Evolutionary conservation across 805 yeast species (phyloP).

Genomic region (Saccharomycopsis malanga): DNA sequence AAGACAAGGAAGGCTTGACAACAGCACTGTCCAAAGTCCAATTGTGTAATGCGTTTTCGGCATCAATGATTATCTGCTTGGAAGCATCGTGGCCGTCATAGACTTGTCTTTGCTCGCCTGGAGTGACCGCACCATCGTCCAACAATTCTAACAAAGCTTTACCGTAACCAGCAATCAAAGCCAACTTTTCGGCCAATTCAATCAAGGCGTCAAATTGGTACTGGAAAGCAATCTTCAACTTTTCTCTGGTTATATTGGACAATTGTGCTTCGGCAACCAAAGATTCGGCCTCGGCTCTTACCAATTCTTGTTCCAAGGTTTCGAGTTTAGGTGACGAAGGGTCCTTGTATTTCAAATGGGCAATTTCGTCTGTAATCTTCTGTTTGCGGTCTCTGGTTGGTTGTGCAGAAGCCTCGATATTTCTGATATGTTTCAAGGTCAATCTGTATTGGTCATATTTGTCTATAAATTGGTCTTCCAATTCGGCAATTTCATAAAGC

Average conservation of each 20-base stretch:
- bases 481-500: constrained; percentile 92
- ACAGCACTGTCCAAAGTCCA: constrained; percentile 97
- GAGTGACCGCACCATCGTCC: constrained; percentile 96
- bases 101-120: constrained; percentile 98
- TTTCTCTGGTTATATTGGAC: constrained; percentile 96
- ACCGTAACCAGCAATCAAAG: constrained; percentile 97
- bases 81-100: constrained; percentile 98
- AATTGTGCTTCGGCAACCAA: constrained; percentile 98
- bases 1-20: constrained; percentile 86
- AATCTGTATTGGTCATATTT: constrained; percentile 97
- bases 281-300: constrained; percentile 98
- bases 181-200: constrained; percentile 93
- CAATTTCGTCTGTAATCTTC: constrained; percentile 95
- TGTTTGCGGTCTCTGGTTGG: constrained; percentile 98
- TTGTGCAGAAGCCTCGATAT: constrained; percentile 96
- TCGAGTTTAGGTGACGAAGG: constrained; percentile 95
- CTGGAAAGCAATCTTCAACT: constrained; percentile 93
- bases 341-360: constrained; percentile 95
- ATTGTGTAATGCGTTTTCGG: constrained; percentile 88
- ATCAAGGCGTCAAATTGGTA: constrained; percentile 94
- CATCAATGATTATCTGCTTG: constrained; percentile 94
- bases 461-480: constrained; percentile 97
- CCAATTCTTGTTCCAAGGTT: constrained; percentile 95
- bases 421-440: constrained; percentile 88
- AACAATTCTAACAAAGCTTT: constrained; percentile 91